phyloP scores from a whole-genome alignment of 192 early-diverging fungal genomes.

The Phycomyces blakesleeanus region DNA sequence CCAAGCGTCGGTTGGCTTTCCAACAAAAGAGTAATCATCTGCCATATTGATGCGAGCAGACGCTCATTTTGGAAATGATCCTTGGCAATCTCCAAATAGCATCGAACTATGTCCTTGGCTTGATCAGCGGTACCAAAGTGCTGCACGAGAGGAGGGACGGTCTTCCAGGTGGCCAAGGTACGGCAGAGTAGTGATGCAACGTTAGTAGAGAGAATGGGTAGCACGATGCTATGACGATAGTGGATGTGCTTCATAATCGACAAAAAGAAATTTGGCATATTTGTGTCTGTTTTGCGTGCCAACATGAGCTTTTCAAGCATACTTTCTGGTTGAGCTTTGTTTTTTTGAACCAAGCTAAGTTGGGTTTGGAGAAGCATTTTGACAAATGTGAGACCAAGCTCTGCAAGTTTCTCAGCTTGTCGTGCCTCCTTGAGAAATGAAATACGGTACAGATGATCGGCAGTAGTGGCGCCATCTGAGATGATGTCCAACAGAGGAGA shows the following conservation, averaged over 20 bases:
- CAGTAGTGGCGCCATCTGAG: constrained; percentile 35
- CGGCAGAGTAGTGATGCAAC: constrained; percentile 43
- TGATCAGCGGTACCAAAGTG: constrained; percentile 44
- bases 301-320: constrained; percentile 45
- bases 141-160: constrained; percentile 41
- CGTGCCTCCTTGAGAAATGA: constrained; percentile 11
- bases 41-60: constrained; percentile 39
- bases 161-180: constrained; percentile 33
- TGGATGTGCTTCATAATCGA: constrained; percentile 35
- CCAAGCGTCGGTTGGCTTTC: constrained; percentile 43
- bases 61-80: constrained; percentile 17
- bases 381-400: constrained; percentile 38
- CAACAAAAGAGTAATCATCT: constrained; percentile 42
- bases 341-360: constrained; percentile 10
- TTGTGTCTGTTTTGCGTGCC: constrained; percentile 36
- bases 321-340: background rate
- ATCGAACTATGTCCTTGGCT: constrained; percentile 31
- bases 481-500: constrained; percentile 44
- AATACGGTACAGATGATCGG: constrained; percentile 30
- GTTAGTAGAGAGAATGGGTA: constrained; percentile 40
- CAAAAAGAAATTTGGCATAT: constrained; percentile 35
- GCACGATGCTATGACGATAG: constrained; percentile 29
- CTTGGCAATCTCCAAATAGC: constrained; percentile 19
- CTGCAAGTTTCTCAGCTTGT: constrained; percentile 26
- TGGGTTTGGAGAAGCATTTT: constrained; percentile 33